These are phyloP conservation scores for Geosmithia putterillii DNA, from an alignment of 2,329 filamentous ascomycete species.

Conservation along the genomic window DNA sequence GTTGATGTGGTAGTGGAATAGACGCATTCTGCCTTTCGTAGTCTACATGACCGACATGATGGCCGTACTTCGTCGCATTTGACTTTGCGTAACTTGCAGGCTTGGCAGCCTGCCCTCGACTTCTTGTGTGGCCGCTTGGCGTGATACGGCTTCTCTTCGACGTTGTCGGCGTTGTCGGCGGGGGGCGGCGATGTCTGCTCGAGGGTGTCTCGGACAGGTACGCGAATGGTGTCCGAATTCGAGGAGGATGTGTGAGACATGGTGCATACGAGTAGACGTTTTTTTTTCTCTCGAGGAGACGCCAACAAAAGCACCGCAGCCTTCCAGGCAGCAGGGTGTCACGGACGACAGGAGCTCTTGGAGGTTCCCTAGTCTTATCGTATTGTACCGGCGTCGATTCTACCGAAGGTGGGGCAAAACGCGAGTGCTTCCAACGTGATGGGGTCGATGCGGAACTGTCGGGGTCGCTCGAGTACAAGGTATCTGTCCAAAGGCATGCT, in stretches of 20 bases:
- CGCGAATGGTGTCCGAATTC: background rate
- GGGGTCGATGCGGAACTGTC: too few species aligned
- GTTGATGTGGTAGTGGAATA: constrained; percentile 21
- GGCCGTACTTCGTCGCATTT: constrained; percentile 42
- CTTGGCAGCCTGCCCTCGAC: constrained; percentile 37
- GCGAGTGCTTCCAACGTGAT: too few species aligned
- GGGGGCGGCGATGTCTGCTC: too few species aligned
- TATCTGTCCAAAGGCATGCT: too few species aligned
- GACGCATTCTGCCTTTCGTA: constrained; percentile 33
- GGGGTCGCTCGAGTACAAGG: too few species aligned
- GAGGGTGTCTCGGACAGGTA: background rate
- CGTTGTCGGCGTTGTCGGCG: background rate
- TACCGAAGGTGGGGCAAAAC: too few species aligned
- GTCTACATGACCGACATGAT: constrained; percentile 32
- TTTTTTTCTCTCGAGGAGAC: background rate
- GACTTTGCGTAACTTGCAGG: constrained; percentile 42
- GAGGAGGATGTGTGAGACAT: background rate
- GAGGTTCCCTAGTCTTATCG: too few species aligned
- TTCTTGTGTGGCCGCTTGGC: constrained; percentile 42
- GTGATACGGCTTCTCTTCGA: background rate
- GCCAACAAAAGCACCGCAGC: background rate
- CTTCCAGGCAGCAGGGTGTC: background rate
- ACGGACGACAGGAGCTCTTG: too few species aligned
- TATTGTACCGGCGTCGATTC: too few species aligned
- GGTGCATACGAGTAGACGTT: background rate